These are phyloP conservation scores for Phaeosphaeriaceae sp. DNA, from an alignment of 2,329 filamentous ascomycete genomes.

Conservation along the genomic window DNA sequence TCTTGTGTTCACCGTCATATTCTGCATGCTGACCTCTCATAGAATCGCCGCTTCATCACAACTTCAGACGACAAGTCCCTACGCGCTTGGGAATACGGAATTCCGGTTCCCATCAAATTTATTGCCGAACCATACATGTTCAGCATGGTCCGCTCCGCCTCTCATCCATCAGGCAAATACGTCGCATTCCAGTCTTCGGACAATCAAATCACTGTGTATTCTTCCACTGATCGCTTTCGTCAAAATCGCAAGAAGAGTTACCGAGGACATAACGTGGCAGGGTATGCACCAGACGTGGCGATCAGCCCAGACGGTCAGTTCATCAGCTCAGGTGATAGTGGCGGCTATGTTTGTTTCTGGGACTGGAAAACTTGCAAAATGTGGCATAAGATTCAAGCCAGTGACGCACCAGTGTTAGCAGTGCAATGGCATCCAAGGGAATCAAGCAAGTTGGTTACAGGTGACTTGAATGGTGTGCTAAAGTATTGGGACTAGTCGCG, in stretches of 20 bases:
- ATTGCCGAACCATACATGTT: slow-evolving; percentile 99
- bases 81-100: slow-evolving; percentile 97
- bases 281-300: slow-evolving; percentile 87
- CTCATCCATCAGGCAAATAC: slow-evolving; percentile 90
- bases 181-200: slow-evolving; percentile 92
- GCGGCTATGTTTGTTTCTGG: slow-evolving; percentile 93
- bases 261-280: slow-evolving; percentile 93
- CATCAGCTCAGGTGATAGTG: slow-evolving; percentile 83
- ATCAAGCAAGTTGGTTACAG: slow-evolving; percentile 90
- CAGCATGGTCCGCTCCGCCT: slow-evolving; percentile 82
- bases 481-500: slow-evolving; percentile 82
- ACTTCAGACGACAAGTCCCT: slow-evolving; percentile 97
- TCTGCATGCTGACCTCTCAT: slow-evolving; percentile 9
- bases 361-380: slow-evolving; percentile 99
- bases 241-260: slow-evolving; percentile 98
- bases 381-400: slow-evolving; percentile 93
- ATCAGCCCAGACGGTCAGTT: slow-evolving; percentile 93
- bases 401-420: slow-evolving; percentile 81
- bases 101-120: slow-evolving; percentile 97
- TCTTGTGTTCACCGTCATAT: background rate
- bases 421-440: slow-evolving; percentile 98
- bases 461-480: slow-evolving; percentile 85
- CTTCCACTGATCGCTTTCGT: slow-evolving; percentile 91
- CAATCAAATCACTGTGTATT: slow-evolving; percentile 97
- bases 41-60: slow-evolving; percentile 90